Conservation (phyloP, 805 yeast species). For the Debaryomyces tyrocola region DNA sequence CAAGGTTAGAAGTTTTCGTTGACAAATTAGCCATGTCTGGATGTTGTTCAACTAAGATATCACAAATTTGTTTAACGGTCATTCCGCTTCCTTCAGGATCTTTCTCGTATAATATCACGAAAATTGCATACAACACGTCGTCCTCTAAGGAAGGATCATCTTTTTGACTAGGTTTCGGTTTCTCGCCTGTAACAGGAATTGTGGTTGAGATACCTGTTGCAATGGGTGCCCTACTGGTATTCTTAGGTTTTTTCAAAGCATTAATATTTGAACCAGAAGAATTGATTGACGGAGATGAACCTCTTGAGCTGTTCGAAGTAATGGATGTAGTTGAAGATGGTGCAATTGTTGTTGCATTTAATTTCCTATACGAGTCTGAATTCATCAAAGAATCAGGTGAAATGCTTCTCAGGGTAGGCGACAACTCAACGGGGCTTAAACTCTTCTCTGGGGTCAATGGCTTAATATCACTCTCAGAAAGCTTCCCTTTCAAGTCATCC, state of each 20-base stretch:
- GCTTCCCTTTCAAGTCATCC: conserved; percentile 15
- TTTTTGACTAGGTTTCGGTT: conserved; percentile 68
- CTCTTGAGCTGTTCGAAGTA: conserved; percentile 30
- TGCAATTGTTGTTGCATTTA: conserved; percentile 6
- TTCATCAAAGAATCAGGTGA: conserved; percentile 46
- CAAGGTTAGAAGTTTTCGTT: conserved; percentile 77
- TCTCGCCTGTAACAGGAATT: conserved; percentile 74
- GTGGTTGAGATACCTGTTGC: conserved; percentile 77
- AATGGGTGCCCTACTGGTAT: conserved; percentile 47
- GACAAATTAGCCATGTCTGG: conserved; percentile 83
- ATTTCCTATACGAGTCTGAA: conserved; percentile 15
- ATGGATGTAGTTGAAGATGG: conserved; percentile 6
- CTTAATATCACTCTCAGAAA: conserved; percentile 15
- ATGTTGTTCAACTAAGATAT: conserved; percentile 66
- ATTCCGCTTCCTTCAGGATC: conserved; percentile 73
- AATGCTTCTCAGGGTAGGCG: conserved; percentile 40
- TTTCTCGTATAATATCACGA: conserved; percentile 65
- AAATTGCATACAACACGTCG: conserved; percentile 73
- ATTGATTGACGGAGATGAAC: conserved; percentile 28
- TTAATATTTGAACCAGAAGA: conserved; percentile 13
- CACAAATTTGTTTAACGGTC: conserved; percentile 90
- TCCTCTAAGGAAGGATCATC: conserved; percentile 63
- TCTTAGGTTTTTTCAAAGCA: conserved; percentile 33
- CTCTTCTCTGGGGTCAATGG: conserved; percentile 25
- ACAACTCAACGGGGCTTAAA: conserved; percentile 29